phyloP scores from a whole-genome alignment of 371 early-diverging fungal species.

The Coemansia sp. region DNA sequence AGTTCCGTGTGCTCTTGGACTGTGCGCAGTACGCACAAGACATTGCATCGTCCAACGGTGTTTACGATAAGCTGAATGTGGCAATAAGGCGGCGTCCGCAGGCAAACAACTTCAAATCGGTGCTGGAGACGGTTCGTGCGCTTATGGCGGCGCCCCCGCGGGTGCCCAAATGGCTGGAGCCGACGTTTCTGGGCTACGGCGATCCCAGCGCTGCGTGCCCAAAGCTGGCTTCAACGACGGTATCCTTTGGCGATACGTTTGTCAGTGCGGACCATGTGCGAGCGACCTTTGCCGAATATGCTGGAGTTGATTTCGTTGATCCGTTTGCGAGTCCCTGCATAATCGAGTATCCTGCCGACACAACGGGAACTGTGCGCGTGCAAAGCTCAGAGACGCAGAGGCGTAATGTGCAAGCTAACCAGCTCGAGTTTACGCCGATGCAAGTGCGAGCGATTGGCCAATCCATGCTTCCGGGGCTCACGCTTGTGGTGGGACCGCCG shows the following conservation, averaged over 20 bases:
- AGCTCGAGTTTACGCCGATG: slow-evolving; percentile 79
- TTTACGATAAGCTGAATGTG: slow-evolving; percentile 80
- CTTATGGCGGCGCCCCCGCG: slow-evolving; percentile 58
- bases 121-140: slow-evolving; percentile 84
- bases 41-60: slow-evolving; percentile 17
- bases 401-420: slow-evolving; percentile 68
- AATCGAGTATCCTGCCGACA: slow-evolving; percentile 57
- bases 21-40: slow-evolving; percentile 73
- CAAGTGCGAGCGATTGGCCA: slow-evolving; percentile 87
- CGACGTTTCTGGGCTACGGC: slow-evolving; percentile 91
- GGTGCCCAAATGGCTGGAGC: slow-evolving; percentile 88
- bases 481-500: slow-evolving; percentile 92
- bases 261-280: slow-evolving; percentile 74
- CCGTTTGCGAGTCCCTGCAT: slow-evolving; percentile 51
- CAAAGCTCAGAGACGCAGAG: slow-evolving; percentile 3
- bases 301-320: slow-evolving; percentile 40
- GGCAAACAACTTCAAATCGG: slow-evolving; percentile 91
- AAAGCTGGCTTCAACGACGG: slow-evolving; percentile 25
- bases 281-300: slow-evolving; percentile 60
- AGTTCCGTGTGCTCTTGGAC: slow-evolving; percentile 77
- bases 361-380: background rate
- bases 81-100: slow-evolving; percentile 80
- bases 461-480: slow-evolving; percentile 77
- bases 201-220: slow-evolving; percentile 79
- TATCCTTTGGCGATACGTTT: slow-evolving; percentile 87